Evolutionary conservation across 345 rosid species (phyloP).

Genomic region (Salix arbutifolia): DNA sequence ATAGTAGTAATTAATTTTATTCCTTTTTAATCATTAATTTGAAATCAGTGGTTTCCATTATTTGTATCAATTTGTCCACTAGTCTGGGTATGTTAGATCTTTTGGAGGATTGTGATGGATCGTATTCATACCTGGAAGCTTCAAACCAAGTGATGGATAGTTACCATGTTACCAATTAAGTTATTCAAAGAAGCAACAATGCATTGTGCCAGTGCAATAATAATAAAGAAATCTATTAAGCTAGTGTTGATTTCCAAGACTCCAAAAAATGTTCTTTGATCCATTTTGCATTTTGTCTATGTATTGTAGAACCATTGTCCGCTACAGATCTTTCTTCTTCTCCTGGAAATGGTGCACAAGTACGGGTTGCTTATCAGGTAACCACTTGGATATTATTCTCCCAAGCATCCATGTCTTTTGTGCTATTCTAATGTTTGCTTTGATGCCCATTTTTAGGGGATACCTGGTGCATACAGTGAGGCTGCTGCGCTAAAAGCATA

Average conservation of each 20-base stretch:
- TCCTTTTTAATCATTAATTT: not conserved
- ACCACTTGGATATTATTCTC: conserved; percentile 10
- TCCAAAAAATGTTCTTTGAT: not conserved
- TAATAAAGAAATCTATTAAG: not conserved
- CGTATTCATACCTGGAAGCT: not conserved
- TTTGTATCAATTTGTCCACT: not conserved
- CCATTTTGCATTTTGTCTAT: not conserved
- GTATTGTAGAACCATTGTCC: conserved; percentile 71
- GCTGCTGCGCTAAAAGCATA: conserved; percentile 83
- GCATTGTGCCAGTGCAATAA: not conserved
- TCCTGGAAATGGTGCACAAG: conserved; percentile 42
- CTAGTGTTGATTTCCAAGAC: not conserved
- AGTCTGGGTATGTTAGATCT: not conserved
- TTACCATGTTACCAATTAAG: not conserved
- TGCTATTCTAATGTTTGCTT: conserved; percentile 16
- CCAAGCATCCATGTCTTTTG: conserved; percentile 10
- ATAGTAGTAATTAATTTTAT: not conserved
- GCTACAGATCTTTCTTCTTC: conserved; percentile 40
- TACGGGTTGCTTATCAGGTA: conserved; percentile 91
- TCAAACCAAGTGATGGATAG: not conserved
- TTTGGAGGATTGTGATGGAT: not conserved
- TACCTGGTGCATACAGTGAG: conserved; percentile 89
- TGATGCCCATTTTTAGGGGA: conserved; percentile 49
- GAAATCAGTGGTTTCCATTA: not conserved
- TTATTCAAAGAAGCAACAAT: not conserved